Evolutionary conservation across 2,329 filamentous ascomycete species (phyloP), one percentile per base, ranked within the genome.

Genomic region (Paracoccidioides lutzii): DNA sequence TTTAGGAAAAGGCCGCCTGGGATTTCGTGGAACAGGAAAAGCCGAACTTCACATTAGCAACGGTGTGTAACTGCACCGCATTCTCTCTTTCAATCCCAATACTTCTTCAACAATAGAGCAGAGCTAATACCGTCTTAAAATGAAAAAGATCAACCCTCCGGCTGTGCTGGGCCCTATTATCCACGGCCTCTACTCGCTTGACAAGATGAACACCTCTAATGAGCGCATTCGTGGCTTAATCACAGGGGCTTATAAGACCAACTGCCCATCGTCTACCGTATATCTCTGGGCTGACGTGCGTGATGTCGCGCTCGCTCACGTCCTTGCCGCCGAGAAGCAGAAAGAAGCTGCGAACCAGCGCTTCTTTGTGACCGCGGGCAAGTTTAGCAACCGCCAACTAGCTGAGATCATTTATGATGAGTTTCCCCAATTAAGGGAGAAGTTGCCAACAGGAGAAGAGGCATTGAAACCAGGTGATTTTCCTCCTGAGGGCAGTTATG

Each of bases 121-220:
- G 33, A 43, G 7, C 5, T 9, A 32, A 32, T 8, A 37, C 8
- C 8, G 6, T 32, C 12, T 38, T 32, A 8, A 46, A 30, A 37
- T 7, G 4, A 14, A 37, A 46, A 43, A 61, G 59, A 55, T 53
- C 62, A 81, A 81, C 63, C 79, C 80, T 53, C 82, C 83, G 0
- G 73, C 81, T 55, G 81, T 83, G 0, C 78, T 85, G 43, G 83
- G 84, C 0, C 83, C 84, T 0, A 70, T 85, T 6, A 78, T 82
- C 52, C 78, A 84, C 61, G 81, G 82, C 60, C 75, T 89, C 2
- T 78, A 82, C 58, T 77, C 73, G 28, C 74, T 87, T 0, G 78
- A 81, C n/a, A 73, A 72, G 1, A 73, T 90, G 59, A 90, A 90
- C 71, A 87, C 84, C 1, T 87, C 84, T 12, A 90, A 89, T 66